These are phyloP conservation scores for Aspergillus proliferans DNA, from an alignment of 2,329 filamentous ascomycete species.

Conservation along the genomic window DNA sequence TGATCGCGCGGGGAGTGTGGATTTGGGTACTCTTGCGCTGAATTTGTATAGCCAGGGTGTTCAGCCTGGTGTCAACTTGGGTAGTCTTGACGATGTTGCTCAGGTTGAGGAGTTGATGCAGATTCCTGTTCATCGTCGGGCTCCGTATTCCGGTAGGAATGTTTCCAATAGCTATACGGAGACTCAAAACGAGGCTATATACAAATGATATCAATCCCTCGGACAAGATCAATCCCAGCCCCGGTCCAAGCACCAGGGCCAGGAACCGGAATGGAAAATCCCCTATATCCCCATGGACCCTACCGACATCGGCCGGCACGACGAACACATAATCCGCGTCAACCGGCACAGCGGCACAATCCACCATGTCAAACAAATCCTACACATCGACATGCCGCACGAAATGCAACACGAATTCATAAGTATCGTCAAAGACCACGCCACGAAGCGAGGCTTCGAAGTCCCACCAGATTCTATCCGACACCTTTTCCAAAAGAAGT, in stretches of 20 bases:
- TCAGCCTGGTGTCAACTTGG: conserved; percentile 80
- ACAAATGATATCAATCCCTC: conserved; percentile 35
- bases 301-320: conserved; percentile 87
- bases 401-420: conserved; percentile 70
- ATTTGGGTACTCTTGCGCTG: conserved; percentile 83
- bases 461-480: too few relatives aligned
- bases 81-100: conserved; percentile 74
- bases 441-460: too few relatives aligned
- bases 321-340: conserved; percentile 95
- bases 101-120: conserved; percentile 89
- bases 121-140: conserved; percentile 83
- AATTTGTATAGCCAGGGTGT: conserved; percentile 95
- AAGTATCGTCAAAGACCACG: too few relatives aligned
- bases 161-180: conserved; percentile 91
- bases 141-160: conserved; percentile 83
- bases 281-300: conserved; percentile 93
- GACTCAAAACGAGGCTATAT: conserved; percentile 87
- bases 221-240: too few relatives aligned
- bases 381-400: conserved; percentile 86
- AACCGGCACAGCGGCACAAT: conserved; percentile 94
- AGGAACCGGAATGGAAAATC: conserved; percentile 72
- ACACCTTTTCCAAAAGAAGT: too few relatives aligned
- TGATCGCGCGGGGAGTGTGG: conserved; percentile 91
- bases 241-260: conserved; percentile 29
- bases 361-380: conserved; percentile 84